Evolutionary conservation across 441 rosid species (phyloP).

Genomic region (Populus tomentosa): DNA sequence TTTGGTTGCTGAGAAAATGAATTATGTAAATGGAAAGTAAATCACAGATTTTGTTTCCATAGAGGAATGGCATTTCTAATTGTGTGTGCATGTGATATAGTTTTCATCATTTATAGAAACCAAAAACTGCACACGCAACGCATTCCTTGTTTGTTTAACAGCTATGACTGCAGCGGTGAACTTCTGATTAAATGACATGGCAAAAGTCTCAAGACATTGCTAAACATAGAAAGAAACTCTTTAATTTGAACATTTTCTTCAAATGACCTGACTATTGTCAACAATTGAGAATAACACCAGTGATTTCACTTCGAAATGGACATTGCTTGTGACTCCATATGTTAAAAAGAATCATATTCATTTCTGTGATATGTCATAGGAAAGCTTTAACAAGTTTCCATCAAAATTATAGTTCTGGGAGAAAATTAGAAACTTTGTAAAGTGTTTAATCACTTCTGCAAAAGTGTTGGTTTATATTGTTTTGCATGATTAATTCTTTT

Average conservation of each 20-base stretch:
- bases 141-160: background rate
- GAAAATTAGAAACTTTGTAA: background rate
- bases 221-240: background rate
- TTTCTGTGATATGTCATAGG: background rate
- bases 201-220: background rate
- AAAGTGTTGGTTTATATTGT: background rate
- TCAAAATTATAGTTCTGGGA: background rate
- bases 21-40: background rate
- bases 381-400: background rate
- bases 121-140: background rate
- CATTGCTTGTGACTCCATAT: background rate
- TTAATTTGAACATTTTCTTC: background rate
- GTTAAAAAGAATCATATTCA: too few species aligned
- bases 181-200: background rate
- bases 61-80: background rate
- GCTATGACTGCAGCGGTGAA: background rate
- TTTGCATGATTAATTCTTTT: background rate
- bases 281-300: background rate
- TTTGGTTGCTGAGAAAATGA: constrained; percentile 9
- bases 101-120: background rate
- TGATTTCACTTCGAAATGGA: background rate
- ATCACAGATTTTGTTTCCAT: background rate
- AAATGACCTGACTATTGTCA: background rate
- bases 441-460: background rate
- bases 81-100: background rate